Evolutionary conservation across 305 asterid genomes (phyloP).

Genomic region (Coffea humblotiana): DNA sequence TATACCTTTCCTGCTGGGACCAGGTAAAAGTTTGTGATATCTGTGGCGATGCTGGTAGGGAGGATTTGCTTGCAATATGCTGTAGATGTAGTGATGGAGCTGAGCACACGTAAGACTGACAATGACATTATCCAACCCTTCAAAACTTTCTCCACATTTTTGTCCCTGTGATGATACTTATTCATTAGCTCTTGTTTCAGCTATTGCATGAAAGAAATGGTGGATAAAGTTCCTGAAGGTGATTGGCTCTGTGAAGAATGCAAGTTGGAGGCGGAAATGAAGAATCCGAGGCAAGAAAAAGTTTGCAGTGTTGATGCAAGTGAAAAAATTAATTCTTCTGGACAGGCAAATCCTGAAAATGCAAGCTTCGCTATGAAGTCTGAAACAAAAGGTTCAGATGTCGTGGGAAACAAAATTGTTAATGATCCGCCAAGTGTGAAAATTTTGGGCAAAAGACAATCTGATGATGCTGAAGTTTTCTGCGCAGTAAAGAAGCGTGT

Average conservation of each 20-base stretch:
- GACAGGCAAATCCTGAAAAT: conserved; percentile 50
- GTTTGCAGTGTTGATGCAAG: conserved; percentile 40
- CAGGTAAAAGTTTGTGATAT: conserved; percentile 97
- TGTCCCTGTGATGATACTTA: conserved; percentile 16
- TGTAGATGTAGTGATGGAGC: conserved; percentile 89
- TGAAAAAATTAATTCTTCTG: conserved; percentile 58
- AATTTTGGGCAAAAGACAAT: conserved; percentile 56
- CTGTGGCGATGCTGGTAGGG: conserved; percentile 94
- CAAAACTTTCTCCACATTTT: neutral
- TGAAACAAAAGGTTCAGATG: conserved; percentile 36
- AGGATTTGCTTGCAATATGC: conserved; percentile 89
- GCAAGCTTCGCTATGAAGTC: conserved; percentile 28
- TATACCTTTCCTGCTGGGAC: conserved; percentile 20
- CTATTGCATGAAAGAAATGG: conserved; percentile 84
- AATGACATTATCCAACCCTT: conserved; percentile 3
- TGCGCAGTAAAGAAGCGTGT: conserved; percentile 58
- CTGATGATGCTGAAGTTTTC: conserved; percentile 74
- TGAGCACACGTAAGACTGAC: conserved; percentile 81
- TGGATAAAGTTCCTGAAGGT: conserved; percentile 71
- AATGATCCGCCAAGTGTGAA: conserved; percentile 25
- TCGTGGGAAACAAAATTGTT: conserved; percentile 18
- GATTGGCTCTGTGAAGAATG: conserved; percentile 96
- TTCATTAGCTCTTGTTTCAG: conserved; percentile 46
- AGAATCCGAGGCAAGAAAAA: conserved; percentile 46
- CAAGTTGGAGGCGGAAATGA: conserved; percentile 46